Percentiles rank a stretch among this genome's conserved stretches.
Conservation (phyloP, 371 early-diverging fungal species). For the Rhizomucor miehei region DNA sequence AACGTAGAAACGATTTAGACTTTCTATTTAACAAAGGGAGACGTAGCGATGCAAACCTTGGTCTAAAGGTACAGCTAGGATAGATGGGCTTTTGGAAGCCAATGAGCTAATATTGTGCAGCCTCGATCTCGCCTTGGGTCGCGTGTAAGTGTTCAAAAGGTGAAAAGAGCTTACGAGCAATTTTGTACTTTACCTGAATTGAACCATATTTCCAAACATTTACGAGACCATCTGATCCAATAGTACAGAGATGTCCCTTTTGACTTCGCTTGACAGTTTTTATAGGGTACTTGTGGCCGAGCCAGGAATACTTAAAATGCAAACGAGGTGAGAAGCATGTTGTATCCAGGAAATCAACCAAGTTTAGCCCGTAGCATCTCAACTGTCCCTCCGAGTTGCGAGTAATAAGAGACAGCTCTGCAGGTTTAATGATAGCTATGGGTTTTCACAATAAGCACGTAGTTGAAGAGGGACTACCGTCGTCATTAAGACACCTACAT, state of each 20-base stretch:
- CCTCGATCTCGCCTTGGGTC: background rate
- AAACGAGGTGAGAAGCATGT: conserved; percentile 59
- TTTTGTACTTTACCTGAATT: conserved; percentile 22
- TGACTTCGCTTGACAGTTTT: conserved; percentile 32
- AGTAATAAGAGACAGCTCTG: conserved; percentile 66
- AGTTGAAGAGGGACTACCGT: background rate
- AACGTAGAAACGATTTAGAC: background rate
- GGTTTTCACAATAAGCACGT: background rate
- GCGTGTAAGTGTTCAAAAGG: background rate
- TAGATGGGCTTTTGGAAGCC: conserved; percentile 8
- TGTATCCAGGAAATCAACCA: conserved; percentile 76
- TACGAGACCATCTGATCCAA: conserved; percentile 51
- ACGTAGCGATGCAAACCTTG: conserved; percentile 21
- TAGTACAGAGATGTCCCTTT: conserved; percentile 48
- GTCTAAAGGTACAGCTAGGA: conserved; percentile 27
- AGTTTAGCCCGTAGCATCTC: conserved; percentile 65
- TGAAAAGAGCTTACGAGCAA: too few species aligned
- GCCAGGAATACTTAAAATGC: conserved; percentile 63
- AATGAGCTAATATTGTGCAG: conserved; percentile 30
- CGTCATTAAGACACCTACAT: conserved; percentile 20
- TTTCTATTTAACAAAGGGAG: too few species aligned
- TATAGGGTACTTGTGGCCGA: conserved; percentile 60
- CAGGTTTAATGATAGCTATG: conserved; percentile 61
- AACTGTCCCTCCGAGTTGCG: conserved; percentile 61
- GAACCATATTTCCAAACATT: conserved; percentile 57